Evolutionary conservation across 2,329 filamentous ascomycete genomes (phyloP).

Genomic region (Diaporthe nobilis): DNA sequence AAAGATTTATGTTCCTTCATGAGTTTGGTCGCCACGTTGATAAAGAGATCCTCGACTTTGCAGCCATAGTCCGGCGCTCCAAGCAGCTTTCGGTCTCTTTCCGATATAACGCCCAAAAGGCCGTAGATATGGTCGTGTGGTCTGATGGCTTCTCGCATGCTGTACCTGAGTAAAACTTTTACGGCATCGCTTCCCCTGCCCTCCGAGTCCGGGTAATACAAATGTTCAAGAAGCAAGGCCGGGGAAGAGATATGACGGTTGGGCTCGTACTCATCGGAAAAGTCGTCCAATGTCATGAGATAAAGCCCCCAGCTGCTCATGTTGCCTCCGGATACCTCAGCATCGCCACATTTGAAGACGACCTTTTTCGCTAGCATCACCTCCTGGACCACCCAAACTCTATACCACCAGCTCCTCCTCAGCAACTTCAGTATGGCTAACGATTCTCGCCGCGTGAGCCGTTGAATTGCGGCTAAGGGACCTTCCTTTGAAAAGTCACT

Average conservation of each 20-base stretch:
- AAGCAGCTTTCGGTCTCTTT: not conserved
- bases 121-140: conserved; percentile 4
- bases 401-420: not conserved
- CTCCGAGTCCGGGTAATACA: too few species aligned
- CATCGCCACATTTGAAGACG: not conserved
- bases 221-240: accelerated
- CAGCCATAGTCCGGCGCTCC: not conserved
- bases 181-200: accelerated
- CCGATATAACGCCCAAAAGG: not conserved
- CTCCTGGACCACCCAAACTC: not conserved
- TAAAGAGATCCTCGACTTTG: not conserved
- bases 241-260: too few species aligned
- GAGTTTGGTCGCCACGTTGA: not conserved
- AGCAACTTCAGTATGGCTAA: not conserved
- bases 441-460: not conserved
- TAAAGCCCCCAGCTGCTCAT: not conserved
- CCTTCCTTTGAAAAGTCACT: accelerated
- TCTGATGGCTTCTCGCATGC: not conserved
- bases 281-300: too few species aligned
- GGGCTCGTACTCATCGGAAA: too few species aligned
- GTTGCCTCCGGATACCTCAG: not conserved
- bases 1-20: not conserved
- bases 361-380: not conserved
- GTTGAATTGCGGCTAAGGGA: accelerated
- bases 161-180: accelerated